A percentile compares a stretch with the other conserved stretches of the same genome.
phyloP scores from a whole-genome alignment of 2,329 filamentous ascomycete genomes.

The Penicillium sp. region DNA sequence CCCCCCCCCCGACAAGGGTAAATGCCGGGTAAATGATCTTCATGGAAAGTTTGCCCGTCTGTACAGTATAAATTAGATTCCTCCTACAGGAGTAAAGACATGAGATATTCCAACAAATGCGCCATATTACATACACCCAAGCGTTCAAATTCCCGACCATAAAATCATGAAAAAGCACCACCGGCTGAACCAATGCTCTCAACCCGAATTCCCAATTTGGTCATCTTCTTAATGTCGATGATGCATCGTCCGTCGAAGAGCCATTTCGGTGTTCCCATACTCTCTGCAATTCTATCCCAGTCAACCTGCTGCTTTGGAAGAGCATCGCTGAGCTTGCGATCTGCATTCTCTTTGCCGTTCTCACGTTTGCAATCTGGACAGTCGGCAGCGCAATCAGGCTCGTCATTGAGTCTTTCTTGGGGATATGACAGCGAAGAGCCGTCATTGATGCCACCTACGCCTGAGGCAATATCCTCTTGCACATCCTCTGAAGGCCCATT shows the following conservation, averaged over 20 bases:
- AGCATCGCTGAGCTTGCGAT: not conserved
- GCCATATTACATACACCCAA: not conserved
- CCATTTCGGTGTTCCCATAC: conserved; percentile 18
- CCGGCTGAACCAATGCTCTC: conserved; percentile 20
- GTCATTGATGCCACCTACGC: not conserved
- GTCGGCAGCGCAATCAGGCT: conserved; percentile 16
- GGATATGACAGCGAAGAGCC: too few species aligned
- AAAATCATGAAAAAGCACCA: not conserved
- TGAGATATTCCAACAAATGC: not conserved
- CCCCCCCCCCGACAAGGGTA: too few species aligned
- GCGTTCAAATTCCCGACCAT: not conserved
- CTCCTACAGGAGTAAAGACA: not conserved
- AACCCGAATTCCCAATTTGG: conserved; percentile 14
- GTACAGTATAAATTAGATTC: not conserved
- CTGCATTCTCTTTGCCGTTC: not conserved
- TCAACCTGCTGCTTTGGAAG: conserved; percentile 15
- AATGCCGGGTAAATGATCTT: not conserved
- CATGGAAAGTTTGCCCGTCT: not conserved
- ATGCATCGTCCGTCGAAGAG: conserved; percentile 20
- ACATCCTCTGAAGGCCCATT: not conserved
- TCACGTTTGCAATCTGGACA: conserved; percentile 19
- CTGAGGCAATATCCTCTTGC: not conserved
- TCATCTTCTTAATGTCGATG: conserved; percentile 16
- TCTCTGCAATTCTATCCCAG: conserved; percentile 11
- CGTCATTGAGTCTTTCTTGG: not conserved